Base-by-base conservation (phyloP, 441 rosid species). In the Jatropha multifida region DNA sequence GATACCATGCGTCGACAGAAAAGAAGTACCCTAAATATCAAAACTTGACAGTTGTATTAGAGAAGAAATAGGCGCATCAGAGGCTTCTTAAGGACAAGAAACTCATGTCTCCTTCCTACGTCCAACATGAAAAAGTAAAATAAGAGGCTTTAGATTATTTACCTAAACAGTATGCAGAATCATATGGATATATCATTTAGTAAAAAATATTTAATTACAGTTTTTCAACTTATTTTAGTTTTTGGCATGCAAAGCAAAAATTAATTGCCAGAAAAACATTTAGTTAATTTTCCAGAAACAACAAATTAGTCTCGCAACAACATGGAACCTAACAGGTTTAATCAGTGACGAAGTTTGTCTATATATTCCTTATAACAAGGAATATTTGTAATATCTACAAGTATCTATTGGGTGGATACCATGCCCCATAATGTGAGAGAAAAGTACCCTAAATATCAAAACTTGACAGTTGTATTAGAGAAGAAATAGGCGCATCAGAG, bases 191-290 rank as follows among this genome's bases (percentile, higher is more conserved):
- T 5, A 23, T 1, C 2, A 23, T 32, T 68, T 23, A 5, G 23
- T 23, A 23, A 11, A 56, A 20, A 56, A 56, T 18, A 56, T 20
- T 20, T 20, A 56, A 1, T 56, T 20, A 56, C n/a, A 20, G 17
- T 20, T 20, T 7, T 56, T 20, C 61, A 26, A 56, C 27, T n/a
- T 20, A 56, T 7, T 18, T n/a, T 7, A 20, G 27, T 56, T 56
- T 56, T 56, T 23, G 23, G 23, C 23, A 23, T 23, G 23, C 23
- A 80, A 76, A 55, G 64, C 8, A 76, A 71, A n/a, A 18, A n/a
- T 27, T 37, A 61, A 20, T 73, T 64, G 46, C 40, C 49, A n/a
- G 67, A 42, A 1, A 72, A 23, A 26, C 8, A 44, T 2, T 59
- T 17, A 38, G 13, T 44, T 32, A 54, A 38, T 27, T 66, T 66